Evolutionary conservation across 2,329 filamentous ascomycete species (phyloP).

Genomic region (Neoascochyta sp.): DNA sequence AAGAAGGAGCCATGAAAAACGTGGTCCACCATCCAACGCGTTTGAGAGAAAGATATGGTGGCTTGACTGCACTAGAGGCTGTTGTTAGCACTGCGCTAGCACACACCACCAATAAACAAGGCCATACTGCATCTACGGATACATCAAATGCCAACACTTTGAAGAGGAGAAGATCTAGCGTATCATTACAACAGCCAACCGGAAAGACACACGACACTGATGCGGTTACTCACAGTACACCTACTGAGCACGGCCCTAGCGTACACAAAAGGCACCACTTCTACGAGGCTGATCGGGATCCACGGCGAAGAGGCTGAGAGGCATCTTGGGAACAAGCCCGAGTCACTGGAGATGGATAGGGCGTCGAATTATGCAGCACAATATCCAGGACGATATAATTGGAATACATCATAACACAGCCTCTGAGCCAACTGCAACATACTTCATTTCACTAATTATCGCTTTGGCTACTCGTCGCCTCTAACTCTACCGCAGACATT

Average conservation of each 20-base stretch:
- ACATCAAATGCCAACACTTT: neutral
- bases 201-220: neutral
- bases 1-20: neutral
- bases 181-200: no score
- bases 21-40: neutral
- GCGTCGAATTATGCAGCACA: no score
- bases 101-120: neutral
- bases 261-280: neutral
- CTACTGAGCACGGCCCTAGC: neutral
- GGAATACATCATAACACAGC: no score
- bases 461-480: no score
- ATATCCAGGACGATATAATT: no score
- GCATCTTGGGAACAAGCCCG: no score
- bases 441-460: no score
- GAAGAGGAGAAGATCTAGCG: constrained; percentile 1
- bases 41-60: constrained; percentile 3
- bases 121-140: neutral
- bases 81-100: neutral
- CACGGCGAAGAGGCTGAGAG: constrained; percentile 2
- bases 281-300: constrained; percentile 4
- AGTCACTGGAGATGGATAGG: no score
- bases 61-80: neutral
- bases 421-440: no score
- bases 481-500: no score
- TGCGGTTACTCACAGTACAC: neutral